phyloP scores from a whole-genome alignment of 352 stramenopile genomes.

The Pythium phragmiticola region DNA sequence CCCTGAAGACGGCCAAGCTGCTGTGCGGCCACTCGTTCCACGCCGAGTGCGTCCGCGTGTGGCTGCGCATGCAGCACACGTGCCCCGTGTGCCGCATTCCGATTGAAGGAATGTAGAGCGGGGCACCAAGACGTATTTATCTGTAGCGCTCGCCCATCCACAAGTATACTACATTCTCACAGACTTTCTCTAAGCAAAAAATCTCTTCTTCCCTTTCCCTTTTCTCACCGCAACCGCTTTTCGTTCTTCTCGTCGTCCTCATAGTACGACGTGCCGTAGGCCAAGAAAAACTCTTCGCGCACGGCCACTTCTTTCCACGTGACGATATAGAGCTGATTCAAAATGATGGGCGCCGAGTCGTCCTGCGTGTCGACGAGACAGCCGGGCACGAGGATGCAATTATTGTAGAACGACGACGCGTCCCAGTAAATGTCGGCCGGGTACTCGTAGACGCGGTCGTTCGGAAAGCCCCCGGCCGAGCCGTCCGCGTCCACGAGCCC shows the following conservation, averaged over 20 bases:
- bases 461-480: constrained; percentile 80
- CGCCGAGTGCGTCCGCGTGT: constrained; percentile 59
- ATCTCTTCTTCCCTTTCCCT: not conserved
- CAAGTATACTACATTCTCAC: constrained; percentile 4
- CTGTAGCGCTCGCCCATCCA: not conserved
- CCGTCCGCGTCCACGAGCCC: constrained; percentile 83
- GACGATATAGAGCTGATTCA: constrained; percentile 88
- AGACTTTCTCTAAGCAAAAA: constrained; percentile 15
- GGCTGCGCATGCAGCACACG: constrained; percentile 65
- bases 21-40: constrained; percentile 71
- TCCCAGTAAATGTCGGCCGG: constrained; percentile 85
- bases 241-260: constrained; percentile 78
- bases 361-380: constrained; percentile 82
- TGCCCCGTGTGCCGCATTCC: constrained; percentile 66
- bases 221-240: constrained; percentile 20
- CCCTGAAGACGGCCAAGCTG: constrained; percentile 43
- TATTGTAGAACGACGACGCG: constrained; percentile 87
- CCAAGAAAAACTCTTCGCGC: constrained; percentile 86
- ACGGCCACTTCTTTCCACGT: constrained; percentile 87
- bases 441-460: constrained; percentile 88
- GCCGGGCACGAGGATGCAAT: constrained; percentile 86
- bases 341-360: constrained; percentile 68
- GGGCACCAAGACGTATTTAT: constrained; percentile 12
- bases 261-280: constrained; percentile 88
- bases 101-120: constrained; percentile 23